These are phyloP conservation scores for Phytopythium mirpurense DNA, from an alignment of 352 stramenopile species.

Conservation along the genomic window DNA sequence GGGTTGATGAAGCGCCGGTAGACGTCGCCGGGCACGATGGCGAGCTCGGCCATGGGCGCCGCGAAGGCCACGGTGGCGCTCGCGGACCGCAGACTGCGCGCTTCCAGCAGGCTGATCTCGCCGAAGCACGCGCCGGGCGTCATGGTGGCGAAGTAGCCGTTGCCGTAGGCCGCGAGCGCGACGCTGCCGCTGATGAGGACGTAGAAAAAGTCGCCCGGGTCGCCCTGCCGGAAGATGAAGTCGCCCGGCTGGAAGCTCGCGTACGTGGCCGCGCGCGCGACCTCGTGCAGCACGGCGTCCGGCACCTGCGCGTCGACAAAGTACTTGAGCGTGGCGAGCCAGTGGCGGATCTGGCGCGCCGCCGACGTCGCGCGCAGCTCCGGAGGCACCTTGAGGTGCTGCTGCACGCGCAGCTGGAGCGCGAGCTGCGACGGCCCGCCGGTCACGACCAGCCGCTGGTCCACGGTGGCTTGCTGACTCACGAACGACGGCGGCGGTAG, in stretches of 20 bases:
- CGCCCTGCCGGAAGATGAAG: slow-evolving; percentile 69
- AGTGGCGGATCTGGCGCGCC: slow-evolving; percentile 57
- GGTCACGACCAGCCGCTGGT: slow-evolving; percentile 26
- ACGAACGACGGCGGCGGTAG: slow-evolving; percentile 27
- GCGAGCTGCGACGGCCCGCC: slow-evolving; percentile 21
- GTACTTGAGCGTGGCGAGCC: slow-evolving; percentile 59
- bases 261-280: slow-evolving; percentile 43
- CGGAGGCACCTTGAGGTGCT: slow-evolving; percentile 30
- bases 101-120: slow-evolving; percentile 65
- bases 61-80: slow-evolving; percentile 64
- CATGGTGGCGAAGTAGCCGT: slow-evolving; percentile 66
- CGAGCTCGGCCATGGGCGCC: slow-evolving; percentile 38
- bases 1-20: slow-evolving; percentile 64
- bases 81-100: slow-evolving; percentile 40
- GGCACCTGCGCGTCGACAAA: slow-evolving; percentile 55
- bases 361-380: slow-evolving; percentile 32
- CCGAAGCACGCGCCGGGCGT: slow-evolving; percentile 60
- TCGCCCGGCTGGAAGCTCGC: slow-evolving; percentile 34
- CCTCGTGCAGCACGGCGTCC: slow-evolving; percentile 41
- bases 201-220: slow-evolving; percentile 67
- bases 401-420: slow-evolving; percentile 21
- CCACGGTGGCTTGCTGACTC: slow-evolving; percentile 27
- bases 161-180: slow-evolving; percentile 56
- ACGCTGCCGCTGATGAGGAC: slow-evolving; percentile 64
- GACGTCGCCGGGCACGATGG: slow-evolving; percentile 50